phyloP scores from a whole-genome alignment of 83 land plant species.

The Diphasiastrum complanatum region DNA sequence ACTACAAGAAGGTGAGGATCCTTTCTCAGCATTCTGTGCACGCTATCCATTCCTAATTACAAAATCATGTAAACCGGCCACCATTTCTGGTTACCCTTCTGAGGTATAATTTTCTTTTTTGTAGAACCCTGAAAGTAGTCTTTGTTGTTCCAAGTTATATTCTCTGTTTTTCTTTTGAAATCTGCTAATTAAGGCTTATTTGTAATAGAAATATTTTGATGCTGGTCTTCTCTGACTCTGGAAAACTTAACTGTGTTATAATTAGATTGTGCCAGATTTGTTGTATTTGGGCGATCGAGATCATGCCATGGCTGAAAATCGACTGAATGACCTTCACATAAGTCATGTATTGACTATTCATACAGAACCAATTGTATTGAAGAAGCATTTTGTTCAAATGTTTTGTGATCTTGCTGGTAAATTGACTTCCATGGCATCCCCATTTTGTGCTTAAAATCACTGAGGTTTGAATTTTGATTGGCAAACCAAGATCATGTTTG shows the following conservation, averaged over 20 bases:
- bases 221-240: too few species aligned
- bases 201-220: too few species aligned
- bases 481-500: background rate
- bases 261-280: slow-evolving; percentile 29
- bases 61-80: slow-evolving; percentile 26
- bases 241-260: too few species aligned
- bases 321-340: slow-evolving; percentile 26
- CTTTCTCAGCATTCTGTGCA: slow-evolving; percentile 19
- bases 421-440: background rate
- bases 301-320: slow-evolving; percentile 26
- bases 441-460: background rate
- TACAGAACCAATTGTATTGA: slow-evolving; percentile 25
- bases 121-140: background rate
- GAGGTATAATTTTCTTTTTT: slow-evolving; percentile 30
- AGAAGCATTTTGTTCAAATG: slow-evolving; percentile 19
- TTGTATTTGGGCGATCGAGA: slow-evolving; percentile 31
- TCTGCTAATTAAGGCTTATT: too few species aligned
- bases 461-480: background rate
- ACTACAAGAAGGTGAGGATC: slow-evolving; percentile 16
- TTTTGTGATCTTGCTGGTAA: slow-evolving; percentile 33
- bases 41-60: slow-evolving; percentile 32
- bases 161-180: too few species aligned
- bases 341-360: slow-evolving; percentile 32
- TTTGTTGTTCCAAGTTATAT: background rate
- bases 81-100: slow-evolving; percentile 30